phyloP scores from a whole-genome alignment of 331 rosid genomes.

The Acacia pycnantha region DNA sequence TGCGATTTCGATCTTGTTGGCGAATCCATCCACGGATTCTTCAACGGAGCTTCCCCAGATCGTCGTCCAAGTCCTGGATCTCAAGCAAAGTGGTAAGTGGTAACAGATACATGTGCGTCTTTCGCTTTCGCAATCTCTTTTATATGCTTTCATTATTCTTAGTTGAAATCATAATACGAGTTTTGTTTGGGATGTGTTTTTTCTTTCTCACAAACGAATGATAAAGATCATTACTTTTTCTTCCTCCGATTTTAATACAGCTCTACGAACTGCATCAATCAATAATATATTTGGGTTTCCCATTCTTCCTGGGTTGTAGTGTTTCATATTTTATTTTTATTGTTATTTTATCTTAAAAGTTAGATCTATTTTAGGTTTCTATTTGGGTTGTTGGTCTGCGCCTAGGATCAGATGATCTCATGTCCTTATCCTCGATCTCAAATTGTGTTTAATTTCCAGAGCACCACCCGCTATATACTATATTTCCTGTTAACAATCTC shows the following conservation, averaged over 20 bases:
- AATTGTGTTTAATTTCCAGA: background rate
- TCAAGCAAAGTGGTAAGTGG: slow-evolving; percentile 57
- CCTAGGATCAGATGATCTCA: background rate
- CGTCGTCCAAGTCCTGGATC: slow-evolving; percentile 75
- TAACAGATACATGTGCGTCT: slow-evolving; percentile 57
- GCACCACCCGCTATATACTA: background rate
- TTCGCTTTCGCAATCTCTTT: background rate
- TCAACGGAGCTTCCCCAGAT: slow-evolving; percentile 52
- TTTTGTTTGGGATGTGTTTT: background rate
- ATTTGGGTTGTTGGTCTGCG: background rate
- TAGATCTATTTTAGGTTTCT: background rate
- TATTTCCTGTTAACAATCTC: background rate
- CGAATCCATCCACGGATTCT: slow-evolving; percentile 59
- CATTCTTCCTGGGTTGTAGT: background rate
- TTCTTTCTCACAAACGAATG: background rate
- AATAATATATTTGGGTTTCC: background rate
- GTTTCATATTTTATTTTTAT: background rate
- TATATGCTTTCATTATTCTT: background rate
- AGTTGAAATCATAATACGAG: background rate
- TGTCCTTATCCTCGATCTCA: background rate
- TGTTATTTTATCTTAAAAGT: too few relatives aligned
- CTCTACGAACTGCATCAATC: background rate
- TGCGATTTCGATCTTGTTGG: slow-evolving; percentile 58
- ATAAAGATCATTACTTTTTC: background rate
- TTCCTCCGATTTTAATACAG: background rate